Evolutionary conservation across 495 filamentous ascomycete species (phyloP), one percentile per base, ranked within the genome.

Genomic region (Hypoxylon perforatum): DNA sequence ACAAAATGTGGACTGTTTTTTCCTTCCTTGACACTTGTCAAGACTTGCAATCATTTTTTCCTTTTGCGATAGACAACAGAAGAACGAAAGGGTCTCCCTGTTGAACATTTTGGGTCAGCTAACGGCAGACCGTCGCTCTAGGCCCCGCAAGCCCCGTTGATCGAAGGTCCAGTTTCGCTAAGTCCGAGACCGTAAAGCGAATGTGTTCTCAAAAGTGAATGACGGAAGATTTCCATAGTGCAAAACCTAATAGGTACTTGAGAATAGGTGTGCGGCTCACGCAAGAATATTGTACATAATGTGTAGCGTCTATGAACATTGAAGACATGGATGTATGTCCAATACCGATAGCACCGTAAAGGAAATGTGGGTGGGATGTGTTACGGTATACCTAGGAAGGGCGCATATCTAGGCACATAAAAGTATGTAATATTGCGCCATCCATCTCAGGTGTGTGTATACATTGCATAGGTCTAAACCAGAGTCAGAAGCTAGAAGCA

Each of bases 1-100:
- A 62, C 54, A 54, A 61, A 62, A 52, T 63, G 57, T 67, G 64
- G 64, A 51, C 23, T 57, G 15, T 49, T 45, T 30, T 61, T 56
- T 54, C 56, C 39, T 56, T 54, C 56, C 39, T 52, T 51, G 33
- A 66, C 51, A 57, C 51, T 67, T 61, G 57, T 67, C 41, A 67
- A n/a, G 63, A 67, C 52, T 45, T 67, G 36, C 57, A 46, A 36
- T 15, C 35, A 47, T 50, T 41, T 53, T 54, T 44, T 33, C 36
- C 33, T 18, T 61, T 47, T 57, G 35, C 22, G 14, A 44, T 57
- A 38, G 35, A 12, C 41, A 25, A 35, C 35, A 63, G 35, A 19
- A 25, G 18, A 30, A 21, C 19, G 33, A 41, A 57, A 41, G 42
- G 51, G 45, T n/a, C 30, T n/a, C 48, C 36, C 54, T 28, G 7